A percentile compares a stretch with the other conserved stretches of the same genome.
These are phyloP conservation scores for Suhomyces prunicola DNA, from an alignment of 805 yeast genomes.

Conservation along the genomic window DNA sequence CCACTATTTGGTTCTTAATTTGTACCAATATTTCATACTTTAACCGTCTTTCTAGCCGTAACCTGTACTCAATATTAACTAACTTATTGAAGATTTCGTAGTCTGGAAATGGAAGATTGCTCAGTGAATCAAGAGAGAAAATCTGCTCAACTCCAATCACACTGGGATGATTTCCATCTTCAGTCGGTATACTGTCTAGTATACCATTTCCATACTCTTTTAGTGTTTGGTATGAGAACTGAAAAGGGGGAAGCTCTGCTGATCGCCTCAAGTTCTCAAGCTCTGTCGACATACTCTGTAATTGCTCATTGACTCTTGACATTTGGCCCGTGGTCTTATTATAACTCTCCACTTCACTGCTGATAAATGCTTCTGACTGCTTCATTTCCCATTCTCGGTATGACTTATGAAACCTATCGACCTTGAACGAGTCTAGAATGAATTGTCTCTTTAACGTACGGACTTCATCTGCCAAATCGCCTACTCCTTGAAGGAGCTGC, in stretches of 20 bases:
- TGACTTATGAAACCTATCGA: constrained; percentile 28
- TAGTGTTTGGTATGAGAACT: constrained; percentile 28
- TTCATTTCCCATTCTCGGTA: constrained; percentile 28
- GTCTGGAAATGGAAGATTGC: constrained; percentile 26
- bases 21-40: constrained; percentile 33
- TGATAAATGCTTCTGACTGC: constrained; percentile 16
- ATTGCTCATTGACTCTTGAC: constrained; percentile 24
- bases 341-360: constrained; percentile 23
- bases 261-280: constrained; percentile 21
- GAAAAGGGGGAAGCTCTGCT: constrained; percentile 7
- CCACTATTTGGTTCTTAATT: constrained; percentile 28
- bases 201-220: constrained; percentile 21
- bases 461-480: background rate
- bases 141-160: constrained; percentile 16
- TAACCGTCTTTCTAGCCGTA: constrained; percentile 30
- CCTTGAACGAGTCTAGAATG: constrained; percentile 34
- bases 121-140: constrained; percentile 26
- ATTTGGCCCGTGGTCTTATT: constrained; percentile 30
- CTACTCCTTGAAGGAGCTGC: background rate
- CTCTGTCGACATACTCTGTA: constrained; percentile 18
- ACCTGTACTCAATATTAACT: constrained; percentile 31
- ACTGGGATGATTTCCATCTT: constrained; percentile 11
- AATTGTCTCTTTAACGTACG: constrained; percentile 12
- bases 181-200: constrained; percentile 13
- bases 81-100: constrained; percentile 26